phyloP scores from a whole-genome alignment of 2,329 filamentous ascomycete genomes.

The Exophiala sp. region DNA sequence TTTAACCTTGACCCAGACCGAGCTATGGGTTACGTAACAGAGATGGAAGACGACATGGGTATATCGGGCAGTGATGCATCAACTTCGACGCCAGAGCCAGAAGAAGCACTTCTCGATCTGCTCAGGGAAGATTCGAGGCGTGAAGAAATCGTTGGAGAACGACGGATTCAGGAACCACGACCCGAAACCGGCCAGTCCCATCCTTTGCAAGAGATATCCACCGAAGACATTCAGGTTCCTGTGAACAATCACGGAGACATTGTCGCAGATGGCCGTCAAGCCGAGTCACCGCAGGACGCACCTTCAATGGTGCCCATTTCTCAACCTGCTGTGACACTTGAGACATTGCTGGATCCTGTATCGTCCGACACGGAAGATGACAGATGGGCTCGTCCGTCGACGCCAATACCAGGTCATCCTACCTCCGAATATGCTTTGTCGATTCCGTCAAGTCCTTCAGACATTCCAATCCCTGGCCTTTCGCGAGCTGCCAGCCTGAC shows the following conservation, averaged over 20 bases:
- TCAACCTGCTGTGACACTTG: constrained; percentile 10
- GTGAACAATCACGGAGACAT: background rate
- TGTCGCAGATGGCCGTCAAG: background rate
- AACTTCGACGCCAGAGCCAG: constrained; percentile 23
- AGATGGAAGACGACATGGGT: constrained; percentile 13
- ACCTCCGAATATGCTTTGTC: background rate
- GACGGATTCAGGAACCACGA: background rate
- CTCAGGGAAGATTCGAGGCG: background rate
- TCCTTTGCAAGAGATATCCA: no score
- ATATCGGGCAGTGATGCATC: constrained; percentile 9
- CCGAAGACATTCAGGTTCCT: background rate
- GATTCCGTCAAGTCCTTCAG: constrained; percentile 8
- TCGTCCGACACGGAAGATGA: background rate
- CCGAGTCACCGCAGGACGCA: background rate
- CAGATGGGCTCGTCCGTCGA: background rate
- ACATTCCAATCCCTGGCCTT: constrained; percentile 8
- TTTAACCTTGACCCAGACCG: constrained; percentile 19
- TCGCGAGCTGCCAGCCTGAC: constrained; percentile 19
- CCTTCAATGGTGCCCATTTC: background rate
- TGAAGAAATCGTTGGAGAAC: background rate
- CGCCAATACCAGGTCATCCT: background rate
- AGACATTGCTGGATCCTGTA: constrained; percentile 8
- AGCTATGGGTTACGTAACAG: constrained; percentile 14
- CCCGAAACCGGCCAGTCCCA: background rate
- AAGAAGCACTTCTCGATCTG: constrained; percentile 1